Base-by-base conservation (phyloP, 345 rosid species). In the Aquilaria yunnanensis region DNA sequence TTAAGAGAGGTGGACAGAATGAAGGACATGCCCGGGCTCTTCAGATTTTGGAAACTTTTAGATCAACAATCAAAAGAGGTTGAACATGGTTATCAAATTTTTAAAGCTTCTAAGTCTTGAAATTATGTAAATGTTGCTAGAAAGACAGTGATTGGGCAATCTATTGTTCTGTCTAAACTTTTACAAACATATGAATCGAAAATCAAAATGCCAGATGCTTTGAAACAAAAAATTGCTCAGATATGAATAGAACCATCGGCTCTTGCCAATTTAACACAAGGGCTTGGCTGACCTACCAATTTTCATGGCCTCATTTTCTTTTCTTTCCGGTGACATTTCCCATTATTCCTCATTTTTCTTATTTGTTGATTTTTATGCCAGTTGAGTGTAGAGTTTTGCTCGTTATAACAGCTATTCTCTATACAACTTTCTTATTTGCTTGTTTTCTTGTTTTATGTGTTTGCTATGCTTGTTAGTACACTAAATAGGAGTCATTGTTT, bases 11-110 rank as follows among this genome's bases (percentile, higher is more conserved):
- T 16, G 87, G 46, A 51, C 70, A 57, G 10, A 79, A 66, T 12
- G 80, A 74, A 69, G 92, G 92, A 60, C 88, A 96, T 1, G 97
- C 95, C 66, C 75, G 69, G 71, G 89, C 81, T 50, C 79, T 85
- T 70, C 73, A 71, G 65, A 64, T 77, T 60, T 51, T 95, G 60
- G 86, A 81, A 72, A 79, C 65, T 59, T 41, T 68, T 53, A 61
- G 65, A 46, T 65, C 81, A 47, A 71, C 85, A 4, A 68, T 74
- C 1, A n/a, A 60, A 80, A 59, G 85, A 80, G 68, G 41, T 60
- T 34, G 83, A 81, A 61, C 78, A 85, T 41, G 96, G 96, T 30
- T 74, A 62, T 60, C 74, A 81, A 62, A 87, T 87, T 67, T 79
- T 70, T 32, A 65, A 72, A 70, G 83, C 91, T 37, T 60, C 89